Evolutionary conservation across 164 flowering plant species (phyloP), one percentile per base, ranked within the genome.

Genomic region (Buxus sempervirens): DNA sequence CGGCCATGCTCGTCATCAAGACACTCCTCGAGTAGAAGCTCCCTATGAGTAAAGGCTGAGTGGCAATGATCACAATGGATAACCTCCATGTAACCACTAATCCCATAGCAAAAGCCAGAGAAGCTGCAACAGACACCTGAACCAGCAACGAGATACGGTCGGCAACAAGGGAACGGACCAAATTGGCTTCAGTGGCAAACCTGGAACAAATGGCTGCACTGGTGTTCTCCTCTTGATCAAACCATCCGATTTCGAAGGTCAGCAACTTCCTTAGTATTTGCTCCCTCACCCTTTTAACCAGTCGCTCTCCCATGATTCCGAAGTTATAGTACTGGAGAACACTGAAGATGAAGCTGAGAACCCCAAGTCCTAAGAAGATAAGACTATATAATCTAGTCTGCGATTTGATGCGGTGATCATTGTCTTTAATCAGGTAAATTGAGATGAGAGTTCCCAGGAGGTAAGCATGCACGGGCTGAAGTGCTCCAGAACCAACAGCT

Each of bases 201-300:
- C 78, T 63, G 63, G 83, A 76, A 58, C 85, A 71, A 42, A 82
- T 71, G 18, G 85, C 80, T 16, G 85, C 83, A 66, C 85, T 80
- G 28, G 76, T 73, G 55, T 82, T 77, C 64, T 79, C 85, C 64
- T 82, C 81, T 41, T 62, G 62, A 55, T 82, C 85, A 62, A 82
- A 82, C 85, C 85, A 82, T 16, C 79, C 85, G 7, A 82, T 56
- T 72, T 80, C 85, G 64, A 80, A 82, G 5, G 80, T 75, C 12
- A 82, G 73, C 16, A 77, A 48, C 45, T 73, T 77, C 22, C 38
- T 67, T 2, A 80, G 76, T 75, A 80, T 23, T 45, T 66, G 72
- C 65, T 75, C 75, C 13, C 83, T 22, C 36, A 80, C 76, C 58
- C 85, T 70, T 62, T 69, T 73, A 16, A 75, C 67, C 24, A 78